Evolutionary conservation across 108 stramenopile species (phyloP), one percentile per base, ranked within the genome.

Genomic region (Stephanodiscus minutulus): DNA sequence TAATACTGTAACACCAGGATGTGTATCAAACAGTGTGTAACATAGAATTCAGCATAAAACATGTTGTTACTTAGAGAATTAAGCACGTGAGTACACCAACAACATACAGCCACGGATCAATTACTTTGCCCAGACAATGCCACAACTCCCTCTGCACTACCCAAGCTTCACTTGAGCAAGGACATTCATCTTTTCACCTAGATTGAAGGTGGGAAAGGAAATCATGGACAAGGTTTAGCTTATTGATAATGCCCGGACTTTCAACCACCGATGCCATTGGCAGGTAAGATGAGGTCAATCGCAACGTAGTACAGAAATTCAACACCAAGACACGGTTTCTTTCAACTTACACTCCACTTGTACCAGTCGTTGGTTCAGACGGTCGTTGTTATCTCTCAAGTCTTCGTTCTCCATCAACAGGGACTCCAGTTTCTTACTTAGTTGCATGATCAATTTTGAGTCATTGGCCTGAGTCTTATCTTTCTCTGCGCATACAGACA

Each of bases 331-430:
- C 35, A 28, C 37, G n/a, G 28, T 49, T 52, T 47, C 66, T 85
- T 87, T 86, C 63, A 84, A 82, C 66, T 94, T 88, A 74, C 90
- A 87, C 77, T 95, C 94, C 41, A 89, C 88, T n/a, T 80, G 79
- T 49, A 95, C 86, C 50, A 95, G 78, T 12, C 94, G 80, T 53
- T 85, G 84, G 63, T 95, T 91, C 72, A 95, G 78, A 28, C 90
- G 86, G 62, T 95, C 94, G 64, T 92, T 95, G 57, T 91, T 88
- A 66, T 95, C 94, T 66, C 93, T 72, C 63, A 96, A 70, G 62
- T 96, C 95, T 74, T 94, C 92, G 67, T 94, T 94, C 81, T 96
- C 95, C 90, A 94, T 92, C 48, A 96, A 79, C 6, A 96, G 83
- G 1, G 90, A 94, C 70, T 96, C 95, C 12, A 96, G 84, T 76